These are phyloP conservation scores for Ceratocystis destructans DNA, from an alignment of 2,329 filamentous ascomycete species.

Conservation along the genomic window DNA sequence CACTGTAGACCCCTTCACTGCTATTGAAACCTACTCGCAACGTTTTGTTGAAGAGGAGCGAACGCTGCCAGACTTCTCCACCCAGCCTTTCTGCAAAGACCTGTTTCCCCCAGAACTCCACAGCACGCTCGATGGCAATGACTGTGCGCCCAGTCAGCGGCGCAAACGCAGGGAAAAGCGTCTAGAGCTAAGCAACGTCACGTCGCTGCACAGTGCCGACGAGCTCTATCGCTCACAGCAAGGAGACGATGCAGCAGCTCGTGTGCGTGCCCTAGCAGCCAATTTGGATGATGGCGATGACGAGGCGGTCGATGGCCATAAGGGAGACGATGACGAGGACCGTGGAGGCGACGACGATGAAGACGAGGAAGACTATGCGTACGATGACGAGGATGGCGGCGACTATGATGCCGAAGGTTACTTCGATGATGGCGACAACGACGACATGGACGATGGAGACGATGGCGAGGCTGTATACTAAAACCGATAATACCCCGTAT, in stretches of 20 bases:
- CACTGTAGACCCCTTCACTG: slow-evolving; percentile 43
- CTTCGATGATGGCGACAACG: slow-evolving; percentile 45
- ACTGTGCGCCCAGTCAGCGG: slow-evolving; percentile 22
- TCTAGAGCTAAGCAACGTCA: slow-evolving; percentile 35
- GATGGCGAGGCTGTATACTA: slow-evolving; percentile 19
- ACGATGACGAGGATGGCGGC: slow-evolving; percentile 45
- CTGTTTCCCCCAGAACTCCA: slow-evolving; percentile 45
- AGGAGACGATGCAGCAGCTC: slow-evolving; percentile 24
- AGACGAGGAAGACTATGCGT: slow-evolving; percentile 33
- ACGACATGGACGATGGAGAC: slow-evolving; percentile 39
- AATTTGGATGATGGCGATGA: slow-evolving; percentile 35
- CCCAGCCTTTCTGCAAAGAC: slow-evolving; percentile 37
- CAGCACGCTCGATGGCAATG: slow-evolving; percentile 38
- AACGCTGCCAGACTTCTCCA: slow-evolving; percentile 40
- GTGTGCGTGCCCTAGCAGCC: slow-evolving; percentile 24
- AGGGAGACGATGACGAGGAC: slow-evolving; percentile 34
- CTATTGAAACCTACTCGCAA: slow-evolving; percentile 45
- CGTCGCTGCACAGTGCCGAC: slow-evolving; percentile 36
- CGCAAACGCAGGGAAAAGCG: slow-evolving; percentile 30
- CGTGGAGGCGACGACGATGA: slow-evolving; percentile 30
- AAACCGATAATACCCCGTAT: slow-evolving; percentile 1
- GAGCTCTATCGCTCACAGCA: slow-evolving; percentile 34
- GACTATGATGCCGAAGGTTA: slow-evolving; percentile 49
- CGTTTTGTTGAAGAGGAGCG: slow-evolving; percentile 39
- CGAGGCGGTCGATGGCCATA: slow-evolving; percentile 32